Evolutionary conservation across 2,329 filamentous ascomycete species (phyloP), one percentile per base, ranked within the genome.

Genomic region (Alternaria ethzedia): DNA sequence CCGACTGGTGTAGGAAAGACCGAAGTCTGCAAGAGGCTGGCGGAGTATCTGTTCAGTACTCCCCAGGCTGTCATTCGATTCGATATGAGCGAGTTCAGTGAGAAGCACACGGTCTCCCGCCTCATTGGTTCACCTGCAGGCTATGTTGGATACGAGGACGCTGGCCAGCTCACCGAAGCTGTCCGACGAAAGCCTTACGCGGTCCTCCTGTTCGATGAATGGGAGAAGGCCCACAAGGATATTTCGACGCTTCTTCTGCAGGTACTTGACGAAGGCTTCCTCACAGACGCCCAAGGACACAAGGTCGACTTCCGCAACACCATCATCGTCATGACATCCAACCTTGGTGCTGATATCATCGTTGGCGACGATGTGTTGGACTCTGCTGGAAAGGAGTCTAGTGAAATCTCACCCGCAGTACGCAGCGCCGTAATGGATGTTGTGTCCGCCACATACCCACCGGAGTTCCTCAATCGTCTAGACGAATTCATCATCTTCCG

Each of bases 401-500:
- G 91, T 44, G 89, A 92, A 30, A 89, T 98, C 61, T 89, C 91
- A 15, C 86, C 89, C 1, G 87, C 88, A 0, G 88, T 94, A 50
- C 93, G 93, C 74, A 85, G 87, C 61, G 90, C 92, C 1, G 94
- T 98, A 57, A 94, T 98, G 89, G 92, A 97, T 74, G 89, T 96
- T 15, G 94, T 98, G 1, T 85, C 90, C 17, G 80, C 85, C 9
- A 82, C 85, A 1, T 90, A 97, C 77, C 89, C 95, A 6, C 96
- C 96, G 4, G 96, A 98, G 78, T 99, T 98, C 85, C 87, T 98
- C 68, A 98, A 99, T 82, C 89, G 96, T 20, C 93, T 98, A 66
- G 95, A 98, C 80, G 95, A 96, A 65, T 97, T 98, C 83, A 97
- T 98, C 78, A 84, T 98, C 75, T 98, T 98, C 86, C 95, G 94